Conservation (phyloP, 805 yeast species). For the Myxozyma kluyveri region DNA sequence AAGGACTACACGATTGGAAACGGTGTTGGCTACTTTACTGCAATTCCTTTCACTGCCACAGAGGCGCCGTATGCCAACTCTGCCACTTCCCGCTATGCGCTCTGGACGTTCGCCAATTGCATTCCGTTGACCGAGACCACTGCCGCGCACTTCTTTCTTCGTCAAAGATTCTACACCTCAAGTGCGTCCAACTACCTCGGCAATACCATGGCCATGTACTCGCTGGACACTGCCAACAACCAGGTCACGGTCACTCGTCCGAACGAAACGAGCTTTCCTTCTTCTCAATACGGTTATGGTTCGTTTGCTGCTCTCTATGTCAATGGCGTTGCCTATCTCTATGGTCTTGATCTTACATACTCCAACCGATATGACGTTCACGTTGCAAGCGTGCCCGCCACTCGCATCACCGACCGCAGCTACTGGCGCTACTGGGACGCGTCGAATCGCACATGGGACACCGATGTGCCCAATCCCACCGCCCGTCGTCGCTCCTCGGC, state of each 20-base stretch:
- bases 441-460: conserved; percentile 8
- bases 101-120: conserved; percentile 27
- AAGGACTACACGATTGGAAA: conserved; percentile 8
- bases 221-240: conserved; percentile 12
- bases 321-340: conserved; percentile 22
- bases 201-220: conserved; percentile 16
- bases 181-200: conserved; percentile 5
- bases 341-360: conserved; percentile 17
- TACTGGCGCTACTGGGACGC: conserved; percentile 23
- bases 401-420: not conserved
- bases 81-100: conserved; percentile 11
- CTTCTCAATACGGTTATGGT: conserved; percentile 19
- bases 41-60: conserved; percentile 15
- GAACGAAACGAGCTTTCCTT: conserved; percentile 5
- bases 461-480: conserved; percentile 18
- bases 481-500: conserved; percentile 22
- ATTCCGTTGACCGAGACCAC: conserved; percentile 10
- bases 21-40: conserved; percentile 10
- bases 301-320: conserved; percentile 25
- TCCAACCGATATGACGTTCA: conserved; percentile 23
- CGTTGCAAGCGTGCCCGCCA: conserved; percentile 21
- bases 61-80: conserved; percentile 4
- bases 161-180: conserved; percentile 8
- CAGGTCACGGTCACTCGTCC: conserved; percentile 9
- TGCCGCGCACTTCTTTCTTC: conserved; percentile 17